Base-by-base conservation (phyloP, 2,329 filamentous ascomycete species). In the Botrytis deweyae region DNA sequence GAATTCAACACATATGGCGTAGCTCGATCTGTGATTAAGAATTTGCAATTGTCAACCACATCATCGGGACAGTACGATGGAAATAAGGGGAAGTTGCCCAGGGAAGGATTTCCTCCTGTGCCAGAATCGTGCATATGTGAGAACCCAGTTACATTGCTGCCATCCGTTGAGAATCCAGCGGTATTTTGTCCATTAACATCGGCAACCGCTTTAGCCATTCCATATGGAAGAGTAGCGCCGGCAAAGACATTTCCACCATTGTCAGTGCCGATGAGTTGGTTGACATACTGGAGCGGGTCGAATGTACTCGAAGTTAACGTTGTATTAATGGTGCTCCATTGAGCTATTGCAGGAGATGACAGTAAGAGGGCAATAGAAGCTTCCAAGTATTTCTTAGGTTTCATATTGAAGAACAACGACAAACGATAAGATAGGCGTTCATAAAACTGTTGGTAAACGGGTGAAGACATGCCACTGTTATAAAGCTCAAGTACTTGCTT, bases 21-120 rank as follows among this genome's bases (percentile, higher is more conserved):
- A 33, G 82, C 82, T 68, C 89, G 85, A 59, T 86, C 84, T 33
- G 80, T 82, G 69, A 84, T 84, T 25, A 84, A 82, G 79, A 88
- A 91, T 38, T 82, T 82, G 82, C 89, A 91, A 59, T 84, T 84
- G 74, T 90, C 85, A 49, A 92, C 79, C 38, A 87, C 85, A 46
- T 87, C 85, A 2, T 79, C 81, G 16, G 81, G 77, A 69, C 84
- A 85, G 5, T 83, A 71, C 73, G 85, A 83, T 0, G 84, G 84
- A 71, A 86, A 85, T 5, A 86, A 78, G 1, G 84, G 84, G 64
- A 86, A 86, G 72, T 86, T 86, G 14, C 85, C 85, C 16, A 86
- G 76, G 38, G 84, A 85, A 16, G 84, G 83, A 72, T 83, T 83
- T 4, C 84, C 84, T 2, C 84, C 84, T 0, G 84, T 85, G 20